Percentiles rank a stretch among this genome's conserved stretches.
Conservation (phyloP, 257 asterid species). For the Solanum infundibuliforme region DNA sequence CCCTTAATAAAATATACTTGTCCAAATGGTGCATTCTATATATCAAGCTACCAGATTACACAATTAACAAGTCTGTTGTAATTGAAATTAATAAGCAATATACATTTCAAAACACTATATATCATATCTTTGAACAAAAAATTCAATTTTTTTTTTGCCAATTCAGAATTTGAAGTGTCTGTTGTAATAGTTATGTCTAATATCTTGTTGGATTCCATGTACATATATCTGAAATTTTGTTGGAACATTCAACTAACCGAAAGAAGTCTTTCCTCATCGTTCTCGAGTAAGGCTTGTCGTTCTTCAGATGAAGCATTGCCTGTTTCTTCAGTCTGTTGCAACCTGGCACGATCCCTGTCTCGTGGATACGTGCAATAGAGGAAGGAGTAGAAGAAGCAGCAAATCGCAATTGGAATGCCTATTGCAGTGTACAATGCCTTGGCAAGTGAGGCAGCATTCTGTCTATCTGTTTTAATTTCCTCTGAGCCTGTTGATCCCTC, state of each 20-base stretch:
- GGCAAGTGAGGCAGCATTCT: conserved; percentile 74
- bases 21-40: too few species aligned
- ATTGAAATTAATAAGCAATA: not conserved
- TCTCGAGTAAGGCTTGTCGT: conserved; percentile 15
- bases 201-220: not conserved
- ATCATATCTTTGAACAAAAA: not conserved
- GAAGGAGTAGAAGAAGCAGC: conserved; percentile 44
- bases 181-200: not conserved
- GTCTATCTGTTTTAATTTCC: conserved; percentile 25
- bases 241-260: not conserved
- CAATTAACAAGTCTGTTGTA: not conserved
- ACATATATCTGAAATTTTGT: not conserved
- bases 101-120: not conserved
- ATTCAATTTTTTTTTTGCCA: not conserved
- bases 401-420: conserved; percentile 61
- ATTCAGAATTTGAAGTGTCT: not conserved
- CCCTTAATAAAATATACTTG: not conserved
- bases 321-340: conserved; percentile 22
- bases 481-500: not conserved
- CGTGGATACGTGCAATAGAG: conserved; percentile 11
- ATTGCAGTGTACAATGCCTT: conserved; percentile 89
- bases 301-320: conserved; percentile 14
- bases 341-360: conserved; percentile 46
- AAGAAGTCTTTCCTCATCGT: conserved; percentile 44
- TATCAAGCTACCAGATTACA: not conserved